Percentiles rank a stretch among this genome's conserved stretches.
Evolutionary conservation across 441 rosid species (phyloP).

Genomic region (Erodium trifolium): DNA sequence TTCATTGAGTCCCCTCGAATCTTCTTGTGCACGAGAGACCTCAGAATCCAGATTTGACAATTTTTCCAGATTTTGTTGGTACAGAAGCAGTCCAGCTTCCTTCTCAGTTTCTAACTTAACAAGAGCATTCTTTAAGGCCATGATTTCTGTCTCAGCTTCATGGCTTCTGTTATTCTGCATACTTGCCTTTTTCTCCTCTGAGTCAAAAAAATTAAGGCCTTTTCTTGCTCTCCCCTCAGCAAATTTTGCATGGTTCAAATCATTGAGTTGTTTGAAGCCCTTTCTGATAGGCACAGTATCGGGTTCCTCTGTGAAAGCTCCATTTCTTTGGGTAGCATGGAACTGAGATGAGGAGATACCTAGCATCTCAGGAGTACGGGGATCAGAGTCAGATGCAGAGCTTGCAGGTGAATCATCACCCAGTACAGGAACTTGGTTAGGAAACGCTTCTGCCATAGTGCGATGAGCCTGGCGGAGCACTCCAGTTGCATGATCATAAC

Average conservation of each 20-base stretch:
- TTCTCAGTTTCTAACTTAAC: conserved; percentile 79
- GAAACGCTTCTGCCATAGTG: conserved; percentile 76
- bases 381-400: conserved; percentile 7
- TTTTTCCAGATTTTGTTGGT: conserved; percentile 61
- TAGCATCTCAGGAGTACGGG: conserved; percentile 58
- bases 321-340: conserved; percentile 42
- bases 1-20: conserved; percentile 45
- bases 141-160: conserved; percentile 67
- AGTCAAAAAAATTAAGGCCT: conserved; percentile 57
- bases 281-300: conserved; percentile 35
- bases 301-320: conserved; percentile 54
- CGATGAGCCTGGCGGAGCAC: conserved; percentile 34
- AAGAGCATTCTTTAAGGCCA: conserved; percentile 58
- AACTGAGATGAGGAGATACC: conserved; percentile 36
- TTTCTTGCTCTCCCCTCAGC: conserved; percentile 52
- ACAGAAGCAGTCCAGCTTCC: conserved; percentile 61
- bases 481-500: conserved; percentile 93
- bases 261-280: conserved; percentile 48
- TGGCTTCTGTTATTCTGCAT: conserved; percentile 19
- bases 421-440: conserved; percentile 68
- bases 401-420: conserved; percentile 54
- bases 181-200: conserved; percentile 39
- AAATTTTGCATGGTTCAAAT: conserved; percentile 26
- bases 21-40: conserved; percentile 59
- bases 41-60: conserved; percentile 59